Conservation (phyloP, 805 yeast genomes). For the Lachancea lanzarotensis region DNA sequence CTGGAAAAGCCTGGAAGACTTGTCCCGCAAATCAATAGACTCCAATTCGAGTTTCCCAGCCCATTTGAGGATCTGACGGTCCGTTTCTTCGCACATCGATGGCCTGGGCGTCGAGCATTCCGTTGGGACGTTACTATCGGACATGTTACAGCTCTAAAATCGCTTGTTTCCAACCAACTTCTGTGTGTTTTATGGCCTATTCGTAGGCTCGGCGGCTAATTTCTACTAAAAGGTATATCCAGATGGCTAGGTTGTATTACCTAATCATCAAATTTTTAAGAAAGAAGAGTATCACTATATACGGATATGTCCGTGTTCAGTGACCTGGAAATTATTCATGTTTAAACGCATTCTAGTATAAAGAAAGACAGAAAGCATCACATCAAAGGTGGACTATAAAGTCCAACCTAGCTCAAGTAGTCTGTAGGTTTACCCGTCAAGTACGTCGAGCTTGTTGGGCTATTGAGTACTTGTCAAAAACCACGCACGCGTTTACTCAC, state of each 20-base stretch:
- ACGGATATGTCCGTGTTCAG: neutral
- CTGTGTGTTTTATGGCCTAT: too few species aligned
- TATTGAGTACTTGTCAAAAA: neutral
- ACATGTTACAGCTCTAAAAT: too few species aligned
- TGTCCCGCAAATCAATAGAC: slow-evolving; percentile 37
- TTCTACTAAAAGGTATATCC: neutral
- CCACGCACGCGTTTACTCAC: neutral
- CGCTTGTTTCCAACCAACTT: too few species aligned
- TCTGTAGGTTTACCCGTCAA: too few species aligned
- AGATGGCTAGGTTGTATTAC: neutral
- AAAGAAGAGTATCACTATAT: neutral
- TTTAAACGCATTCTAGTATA: too few species aligned
- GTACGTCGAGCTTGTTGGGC: too few species aligned
- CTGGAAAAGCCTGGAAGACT: slow-evolving; percentile 18
- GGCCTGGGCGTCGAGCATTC: slow-evolving; percentile 7
- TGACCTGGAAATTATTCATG: too few species aligned
- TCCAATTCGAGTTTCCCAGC: slow-evolving; percentile 47
- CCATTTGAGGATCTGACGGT: slow-evolving; percentile 39
- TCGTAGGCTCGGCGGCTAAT: slow-evolving; percentile 1
- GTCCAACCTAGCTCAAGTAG: too few species aligned
- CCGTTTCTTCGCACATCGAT: slow-evolving; percentile 4
- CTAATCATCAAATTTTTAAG: neutral
- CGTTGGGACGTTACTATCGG: slow-evolving; percentile 6
- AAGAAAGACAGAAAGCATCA: too few species aligned
- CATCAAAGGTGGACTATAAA: too few species aligned